These are phyloP conservation scores for Pichia norvegensis DNA, from an alignment of 1,139 yeast genomes.

Conservation along the genomic window DNA sequence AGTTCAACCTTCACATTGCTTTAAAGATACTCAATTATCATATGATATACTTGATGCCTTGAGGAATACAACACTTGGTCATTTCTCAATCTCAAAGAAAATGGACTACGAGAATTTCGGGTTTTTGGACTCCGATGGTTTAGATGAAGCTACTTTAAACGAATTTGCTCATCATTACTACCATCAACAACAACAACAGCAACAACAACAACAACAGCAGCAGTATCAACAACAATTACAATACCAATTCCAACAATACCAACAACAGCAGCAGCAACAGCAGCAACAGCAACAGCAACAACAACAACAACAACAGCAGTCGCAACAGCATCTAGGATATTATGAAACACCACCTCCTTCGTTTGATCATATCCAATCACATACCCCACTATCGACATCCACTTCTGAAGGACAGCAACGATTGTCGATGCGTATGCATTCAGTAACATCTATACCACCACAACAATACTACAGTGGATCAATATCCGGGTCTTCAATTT, in stretches of 20 bases:
- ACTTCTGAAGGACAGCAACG: background rate
- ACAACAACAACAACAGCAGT: background rate
- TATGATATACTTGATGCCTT: slow-evolving; percentile 54
- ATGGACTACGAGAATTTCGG: slow-evolving; percentile 43
- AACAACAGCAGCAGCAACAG: slow-evolving; percentile 7
- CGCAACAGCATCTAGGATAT: background rate
- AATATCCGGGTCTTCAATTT: background rate
- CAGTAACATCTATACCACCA: background rate
- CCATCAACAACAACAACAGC: background rate
- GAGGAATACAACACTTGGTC: slow-evolving; percentile 53
- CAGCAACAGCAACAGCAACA: slow-evolving; percentile 1
- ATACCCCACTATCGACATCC: background rate
- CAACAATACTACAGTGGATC: background rate
- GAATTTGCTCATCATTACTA: slow-evolving; percentile 16
- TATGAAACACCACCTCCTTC: background rate
- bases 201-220: background rate
- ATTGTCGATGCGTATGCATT: background rate
- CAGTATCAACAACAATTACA: slow-evolving; percentile 1
- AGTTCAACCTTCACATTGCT: slow-evolving; percentile 47
- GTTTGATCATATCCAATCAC: background rate
- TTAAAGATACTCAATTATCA: slow-evolving; percentile 47
- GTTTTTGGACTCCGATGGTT: slow-evolving; percentile 35
- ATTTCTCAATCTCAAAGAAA: slow-evolving; percentile 26
- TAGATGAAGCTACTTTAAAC: slow-evolving; percentile 30
- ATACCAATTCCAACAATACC: slow-evolving; percentile 1